These are phyloP conservation scores for Iberis amara DNA, from an alignment of 441 rosid species.

Conservation along the genomic window DNA sequence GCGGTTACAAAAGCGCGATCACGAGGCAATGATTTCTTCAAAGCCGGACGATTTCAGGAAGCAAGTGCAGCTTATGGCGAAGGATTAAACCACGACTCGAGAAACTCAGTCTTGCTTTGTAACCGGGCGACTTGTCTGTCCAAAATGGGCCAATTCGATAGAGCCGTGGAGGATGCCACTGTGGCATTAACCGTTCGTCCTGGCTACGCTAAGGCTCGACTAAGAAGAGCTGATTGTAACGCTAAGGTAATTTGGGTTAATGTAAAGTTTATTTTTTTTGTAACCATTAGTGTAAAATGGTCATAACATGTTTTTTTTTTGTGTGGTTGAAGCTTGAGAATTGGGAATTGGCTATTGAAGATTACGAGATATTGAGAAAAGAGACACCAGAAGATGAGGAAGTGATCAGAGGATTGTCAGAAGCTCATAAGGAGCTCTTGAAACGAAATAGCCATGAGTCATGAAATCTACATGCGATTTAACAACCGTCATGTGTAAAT, in stretches of 20 bases:
- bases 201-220: constrained; percentile 65
- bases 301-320: neutral
- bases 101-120: constrained; percentile 73
- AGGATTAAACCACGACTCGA: constrained; percentile 68
- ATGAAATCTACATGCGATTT: constrained; percentile 12
- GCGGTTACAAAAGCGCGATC: constrained; percentile 56
- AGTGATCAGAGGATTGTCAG: constrained; percentile 42
- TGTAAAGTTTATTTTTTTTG: neutral
- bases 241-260: constrained; percentile 44
- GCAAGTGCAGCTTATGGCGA: constrained; percentile 60
- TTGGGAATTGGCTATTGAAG: constrained; percentile 62
- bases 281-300: neutral
- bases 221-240: constrained; percentile 73
- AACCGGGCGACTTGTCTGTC: constrained; percentile 75
- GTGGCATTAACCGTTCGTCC: constrained; percentile 64
- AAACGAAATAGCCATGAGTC: constrained; percentile 32
- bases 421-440: constrained; percentile 43
- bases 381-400: constrained; percentile 67
- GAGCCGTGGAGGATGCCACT: constrained; percentile 65
- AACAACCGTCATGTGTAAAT: no score
- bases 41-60: constrained; percentile 47
- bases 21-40: constrained; percentile 63
- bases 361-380: constrained; percentile 54
- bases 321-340: constrained; percentile 43
- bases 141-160: constrained; percentile 57